Evolutionary conservation across 1,139 yeast species (phyloP).

Genomic region (Hyphopichia khmerensis): DNA sequence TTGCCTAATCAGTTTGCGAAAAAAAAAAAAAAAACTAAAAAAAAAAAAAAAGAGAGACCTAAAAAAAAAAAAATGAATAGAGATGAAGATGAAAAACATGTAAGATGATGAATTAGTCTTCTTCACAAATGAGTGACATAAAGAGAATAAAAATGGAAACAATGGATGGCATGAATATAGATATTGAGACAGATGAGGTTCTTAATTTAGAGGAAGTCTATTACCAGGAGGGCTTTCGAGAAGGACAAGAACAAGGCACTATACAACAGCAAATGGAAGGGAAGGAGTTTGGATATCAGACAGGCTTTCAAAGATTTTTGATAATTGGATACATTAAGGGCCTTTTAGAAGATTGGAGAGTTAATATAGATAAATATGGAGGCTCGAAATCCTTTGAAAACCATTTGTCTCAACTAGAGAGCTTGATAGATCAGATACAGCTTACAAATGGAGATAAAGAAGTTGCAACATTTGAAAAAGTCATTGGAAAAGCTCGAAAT

Average conservation of each 20-base stretch:
- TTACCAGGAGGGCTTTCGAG: constrained; percentile 60
- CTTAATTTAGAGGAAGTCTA: constrained; percentile 54
- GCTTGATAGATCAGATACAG: constrained; percentile 23
- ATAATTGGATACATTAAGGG: constrained; percentile 66
- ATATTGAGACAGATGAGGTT: constrained; percentile 46
- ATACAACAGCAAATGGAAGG: constrained; percentile 58
- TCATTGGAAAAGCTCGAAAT: constrained; percentile 47
- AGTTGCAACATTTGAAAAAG: constrained; percentile 48
- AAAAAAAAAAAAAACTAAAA: too few relatives aligned
- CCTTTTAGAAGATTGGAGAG: constrained; percentile 41
- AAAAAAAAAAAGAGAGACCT: too few relatives aligned
- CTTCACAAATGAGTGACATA: neutral
- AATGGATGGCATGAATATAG: constrained; percentile 11
- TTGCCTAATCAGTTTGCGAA: too few relatives aligned
- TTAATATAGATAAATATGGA: constrained; percentile 15
- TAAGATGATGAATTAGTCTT: too few relatives aligned
- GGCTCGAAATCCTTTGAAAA: constrained; percentile 11
- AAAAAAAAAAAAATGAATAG: too few relatives aligned
- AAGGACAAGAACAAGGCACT: constrained; percentile 50
- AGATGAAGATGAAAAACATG: too few relatives aligned
- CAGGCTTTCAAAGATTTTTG: constrained; percentile 70
- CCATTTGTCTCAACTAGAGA: constrained; percentile 31
- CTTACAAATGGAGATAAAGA: constrained; percentile 43
- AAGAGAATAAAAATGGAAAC: constrained; percentile 3
- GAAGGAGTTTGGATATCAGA: constrained; percentile 74